phyloP scores from a whole-genome alignment of 192 early-diverging fungal genomes.

The Coemansia sp. region DNA sequence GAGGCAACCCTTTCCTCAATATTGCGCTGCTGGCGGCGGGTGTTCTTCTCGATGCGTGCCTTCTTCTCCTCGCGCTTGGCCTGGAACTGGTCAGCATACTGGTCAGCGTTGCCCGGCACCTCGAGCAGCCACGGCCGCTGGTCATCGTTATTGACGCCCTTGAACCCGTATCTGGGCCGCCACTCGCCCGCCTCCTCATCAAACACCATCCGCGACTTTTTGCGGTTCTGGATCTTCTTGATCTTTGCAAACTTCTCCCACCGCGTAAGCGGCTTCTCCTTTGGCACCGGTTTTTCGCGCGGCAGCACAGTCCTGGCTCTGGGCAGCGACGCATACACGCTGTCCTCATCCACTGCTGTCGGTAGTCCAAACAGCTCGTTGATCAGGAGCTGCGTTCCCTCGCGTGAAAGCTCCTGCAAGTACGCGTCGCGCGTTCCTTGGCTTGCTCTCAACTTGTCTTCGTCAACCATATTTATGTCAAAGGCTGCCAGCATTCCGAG shows the following conservation, averaged over 20 bases:
- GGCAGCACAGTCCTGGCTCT: constrained; percentile 66
- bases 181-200: constrained; percentile 84
- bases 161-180: constrained; percentile 89
- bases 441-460: constrained; percentile 28
- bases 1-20: constrained; percentile 71
- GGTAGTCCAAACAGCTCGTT: constrained; percentile 87
- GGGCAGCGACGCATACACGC: constrained; percentile 81
- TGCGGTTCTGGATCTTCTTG: constrained; percentile 90
- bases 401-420: constrained; percentile 68
- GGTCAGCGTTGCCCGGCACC: constrained; percentile 81
- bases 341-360: constrained; percentile 64
- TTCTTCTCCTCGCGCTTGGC: constrained; percentile 80
- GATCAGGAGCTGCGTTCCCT: constrained; percentile 81
- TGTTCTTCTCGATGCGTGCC: constrained; percentile 85
- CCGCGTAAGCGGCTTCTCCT: constrained; percentile 84
- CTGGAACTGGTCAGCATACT: constrained; percentile 84
- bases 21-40: constrained; percentile 83
- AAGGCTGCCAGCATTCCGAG: constrained; percentile 78
- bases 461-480: constrained; percentile 82
- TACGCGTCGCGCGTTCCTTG: constrained; percentile 56
- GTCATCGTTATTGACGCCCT: constrained; percentile 71
- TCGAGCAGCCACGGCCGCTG: constrained; percentile 91
- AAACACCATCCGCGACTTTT: constrained; percentile 78
- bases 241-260: constrained; percentile 98
- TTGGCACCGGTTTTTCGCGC: constrained; percentile 91